Evolutionary conservation across 2,329 filamentous ascomycete species (phyloP), one percentile per base, ranked within the genome.

Genomic region (Fusarium sp.): DNA sequence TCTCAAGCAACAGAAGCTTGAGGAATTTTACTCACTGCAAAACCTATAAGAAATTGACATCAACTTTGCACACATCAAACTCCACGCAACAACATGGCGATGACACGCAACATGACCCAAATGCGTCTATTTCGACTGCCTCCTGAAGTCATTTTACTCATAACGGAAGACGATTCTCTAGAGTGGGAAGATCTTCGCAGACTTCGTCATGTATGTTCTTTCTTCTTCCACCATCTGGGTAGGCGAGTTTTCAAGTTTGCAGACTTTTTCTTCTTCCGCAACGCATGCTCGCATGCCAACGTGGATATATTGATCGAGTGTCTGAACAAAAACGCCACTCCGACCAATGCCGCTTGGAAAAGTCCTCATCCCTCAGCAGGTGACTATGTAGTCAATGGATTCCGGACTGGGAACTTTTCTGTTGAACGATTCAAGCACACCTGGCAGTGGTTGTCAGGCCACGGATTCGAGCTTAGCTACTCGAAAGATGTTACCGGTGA

Each of bases 11-110:
- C 8, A 24, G 12, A 0, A 20, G 3, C 15, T 18, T 35, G 22
- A 14, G 2, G 11, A 35, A 10, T 13, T 8, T 6, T 3, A 3
- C 22, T 3, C 6, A 10, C 10, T 10, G 28, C 28, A 50, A 5
- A 32, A 20, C 8, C 22, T 24, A 28, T 2, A 1, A 24, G 6
- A 35, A 24, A 51, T 1, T 24, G 47, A 13, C 6, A 10, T 51
- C 8, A 51, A 20, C 17, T 14, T 35, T 35, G 17, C 30, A 51
- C n/a, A 20, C 17, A 51, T 20, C 28, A 7, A 35, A 2, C 22
- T 4, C 8, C 48, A 15, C 11, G 22, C 4, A 35, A 5, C 48
- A 24, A 10, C 22, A 51, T 51, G 22, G 32, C 48, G 30, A 6
- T 8, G 11, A 14, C n/a, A 35, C 48, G 4, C 17, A 35, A 20